Evolutionary conservation across 2,329 filamentous ascomycete species (phyloP).

Genomic region (Alternaria brassicicola): DNA sequence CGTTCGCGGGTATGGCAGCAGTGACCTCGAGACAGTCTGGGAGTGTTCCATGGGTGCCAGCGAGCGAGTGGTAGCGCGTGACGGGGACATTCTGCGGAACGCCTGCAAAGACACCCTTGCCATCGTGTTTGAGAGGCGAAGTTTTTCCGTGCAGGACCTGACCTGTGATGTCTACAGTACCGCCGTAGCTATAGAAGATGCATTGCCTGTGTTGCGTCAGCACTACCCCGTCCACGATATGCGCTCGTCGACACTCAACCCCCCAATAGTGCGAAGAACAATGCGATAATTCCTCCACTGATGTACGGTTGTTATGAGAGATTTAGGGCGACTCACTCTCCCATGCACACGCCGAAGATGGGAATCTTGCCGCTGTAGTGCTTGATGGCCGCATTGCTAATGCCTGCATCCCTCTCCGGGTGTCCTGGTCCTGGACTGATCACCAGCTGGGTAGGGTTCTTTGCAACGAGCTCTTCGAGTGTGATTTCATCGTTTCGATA

Average conservation of each 20-base stretch:
- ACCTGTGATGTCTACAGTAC: slow-evolving; percentile 87
- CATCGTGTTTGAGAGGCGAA: slow-evolving; percentile 85
- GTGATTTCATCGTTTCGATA: slow-evolving; percentile 91
- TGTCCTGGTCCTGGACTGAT: slow-evolving; percentile 95
- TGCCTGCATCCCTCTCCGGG: slow-evolving; percentile 85
- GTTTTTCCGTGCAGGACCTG: slow-evolving; percentile 98
- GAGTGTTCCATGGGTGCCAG: slow-evolving; percentile 85
- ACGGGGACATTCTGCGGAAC: slow-evolving; percentile 82
- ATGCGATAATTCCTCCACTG: no score
- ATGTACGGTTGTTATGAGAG: background rate
- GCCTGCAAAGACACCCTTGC: slow-evolving; percentile 87
- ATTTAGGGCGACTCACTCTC: slow-evolving; percentile 67
- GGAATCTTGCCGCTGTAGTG: slow-evolving; percentile 95
- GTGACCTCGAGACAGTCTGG: slow-evolving; percentile 86
- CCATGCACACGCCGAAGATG: slow-evolving; percentile 98
- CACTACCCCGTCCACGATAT: background rate
- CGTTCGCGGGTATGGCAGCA: slow-evolving; percentile 77
- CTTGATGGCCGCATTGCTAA: slow-evolving; percentile 89
- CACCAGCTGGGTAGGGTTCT: slow-evolving; percentile 90
- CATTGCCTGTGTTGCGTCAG: slow-evolving; percentile 69
- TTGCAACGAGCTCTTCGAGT: slow-evolving; percentile 79
- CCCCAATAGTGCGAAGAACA: background rate
- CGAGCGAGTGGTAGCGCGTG: slow-evolving; percentile 94
- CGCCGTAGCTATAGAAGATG: slow-evolving; percentile 92
- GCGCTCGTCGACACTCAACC: background rate